These are phyloP conservation scores for Trypanosoma melophagium DNA, from an alignment of 208 protist genomes.

Conservation along the genomic window DNA sequence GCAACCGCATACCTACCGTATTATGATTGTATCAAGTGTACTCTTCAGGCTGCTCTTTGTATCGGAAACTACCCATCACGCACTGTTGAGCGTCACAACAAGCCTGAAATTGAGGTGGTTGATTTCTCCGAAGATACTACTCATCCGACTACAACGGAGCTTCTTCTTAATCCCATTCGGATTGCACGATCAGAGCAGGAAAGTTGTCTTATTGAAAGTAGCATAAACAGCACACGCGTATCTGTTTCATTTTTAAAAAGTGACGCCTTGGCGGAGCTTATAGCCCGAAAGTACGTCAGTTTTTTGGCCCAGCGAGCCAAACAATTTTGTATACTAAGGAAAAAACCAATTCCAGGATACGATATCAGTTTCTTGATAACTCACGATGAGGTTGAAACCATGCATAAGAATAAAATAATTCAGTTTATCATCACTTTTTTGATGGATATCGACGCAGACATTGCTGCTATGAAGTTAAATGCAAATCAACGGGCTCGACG, in stretches of 20 bases:
- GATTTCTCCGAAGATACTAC: slow-evolving; percentile 1
- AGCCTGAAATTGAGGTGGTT: slow-evolving; percentile 96
- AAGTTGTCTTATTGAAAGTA: slow-evolving; percentile 91
- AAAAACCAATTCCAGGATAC: slow-evolving; percentile 93
- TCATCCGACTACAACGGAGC: slow-evolving; percentile 40
- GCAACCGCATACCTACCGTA: slow-evolving; percentile 79
- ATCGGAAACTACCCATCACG: slow-evolving; percentile 96
- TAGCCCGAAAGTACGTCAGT: slow-evolving; percentile 92
- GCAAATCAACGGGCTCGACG: slow-evolving; percentile 39
- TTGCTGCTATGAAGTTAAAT: slow-evolving; percentile 93
- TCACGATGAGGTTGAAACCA: slow-evolving; percentile 95
- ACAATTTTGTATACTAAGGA: slow-evolving; percentile 93
- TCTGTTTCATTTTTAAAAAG: slow-evolving; percentile 90
- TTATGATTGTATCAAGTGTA: slow-evolving; percentile 88
- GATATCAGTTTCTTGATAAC: slow-evolving; percentile 97
- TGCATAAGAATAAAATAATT: slow-evolving; percentile 94
- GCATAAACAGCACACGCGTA: slow-evolving; percentile 96
- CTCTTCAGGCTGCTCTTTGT: slow-evolving; percentile 95
- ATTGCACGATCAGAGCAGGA: slow-evolving; percentile 80
- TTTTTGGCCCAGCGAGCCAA: slow-evolving; percentile 95
- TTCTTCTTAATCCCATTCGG: slow-evolving; percentile 86
- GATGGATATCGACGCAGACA: slow-evolving; percentile 95
- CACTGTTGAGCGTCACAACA: slow-evolving; percentile 97
- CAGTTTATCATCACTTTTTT: slow-evolving; percentile 97
- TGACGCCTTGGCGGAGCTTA: slow-evolving; percentile 94